Evolutionary conservation across 2,329 filamentous ascomycete species (phyloP), one percentile per base, ranked within the genome.

Genomic region (Byssothecium circinans): DNA sequence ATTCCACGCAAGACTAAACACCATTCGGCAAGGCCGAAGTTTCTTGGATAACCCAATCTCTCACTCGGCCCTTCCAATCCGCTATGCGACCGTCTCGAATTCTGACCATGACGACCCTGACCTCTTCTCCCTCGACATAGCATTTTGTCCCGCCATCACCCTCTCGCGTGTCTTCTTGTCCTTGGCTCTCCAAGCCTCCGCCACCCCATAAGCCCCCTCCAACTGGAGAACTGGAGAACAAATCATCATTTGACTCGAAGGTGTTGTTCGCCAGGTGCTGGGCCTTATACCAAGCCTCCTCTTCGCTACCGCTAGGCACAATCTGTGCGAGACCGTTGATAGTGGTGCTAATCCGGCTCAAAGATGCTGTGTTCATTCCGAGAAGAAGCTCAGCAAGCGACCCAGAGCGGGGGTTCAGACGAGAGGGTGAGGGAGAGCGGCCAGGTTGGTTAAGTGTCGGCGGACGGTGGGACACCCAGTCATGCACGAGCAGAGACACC

Each of bases 401-500:
- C 30, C 88, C 91, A 12, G 85, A 81, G 52, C 71, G 66, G 0
- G 68, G 63, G 7, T 53, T 57, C 41, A 57, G 52, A 33, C 83
- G 41, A 80, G 86, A 15, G 76, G 83, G 85, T 32, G 84, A 87
- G 52, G 83, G 85, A 41, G 76, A 81, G 51, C 76, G 79, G 49
- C 68, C 75, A 60, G 68, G 57, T 19, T 68, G 63, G 33, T 53
- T 81, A 43, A 87, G 83, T 7, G 88, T 91, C 0, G 90, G 89
- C 1, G 92, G 91, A 2, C 94, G 86, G 71, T 95, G 90, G 1
- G 90, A 95, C 49, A 96, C 88, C 94, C 91, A 99, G 75, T 97
- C 94, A 74, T 99, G 94, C 6, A 97, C 94, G n/a, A 97, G 83
- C 11, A 97, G 80, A 2, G 89, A 95, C 53, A 99, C 91, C 56